Conservation (phyloP, 768 basidiomycete genomes). For the Tylopilus cervinicoccineus region DNA sequence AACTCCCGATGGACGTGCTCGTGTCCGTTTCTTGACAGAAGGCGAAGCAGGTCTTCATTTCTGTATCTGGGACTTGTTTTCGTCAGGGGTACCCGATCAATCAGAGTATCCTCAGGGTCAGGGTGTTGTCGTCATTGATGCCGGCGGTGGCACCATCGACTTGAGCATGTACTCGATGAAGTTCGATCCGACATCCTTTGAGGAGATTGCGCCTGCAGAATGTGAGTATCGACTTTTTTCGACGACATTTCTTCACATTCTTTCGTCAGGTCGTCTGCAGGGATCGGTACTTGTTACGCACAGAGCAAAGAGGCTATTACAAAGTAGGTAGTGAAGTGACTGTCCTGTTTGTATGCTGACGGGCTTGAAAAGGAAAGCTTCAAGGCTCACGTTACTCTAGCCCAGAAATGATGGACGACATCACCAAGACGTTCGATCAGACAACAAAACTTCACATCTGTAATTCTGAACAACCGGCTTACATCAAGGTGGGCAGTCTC, state of each 20-base stretch:
- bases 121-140: not conserved
- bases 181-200: not conserved
- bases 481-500: conserved; percentile 7
- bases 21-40: conserved; percentile 8
- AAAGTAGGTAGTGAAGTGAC: no score
- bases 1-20: conserved; percentile 7
- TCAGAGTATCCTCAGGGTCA: no score
- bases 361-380: conserved; percentile 4
- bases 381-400: conserved; percentile 1
- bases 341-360: no score
- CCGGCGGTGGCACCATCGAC: not conserved
- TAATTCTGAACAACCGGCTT: conserved; percentile 4
- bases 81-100: no score
- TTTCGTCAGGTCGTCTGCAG: not conserved
- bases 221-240: not conserved
- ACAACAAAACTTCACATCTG: not conserved
- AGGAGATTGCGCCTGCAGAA: not conserved
- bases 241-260: not conserved
- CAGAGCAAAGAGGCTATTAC: not conserved
- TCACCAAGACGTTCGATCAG: conserved; percentile 4
- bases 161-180: not conserved
- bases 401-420: not conserved
- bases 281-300: not conserved
- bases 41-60: conserved; percentile 2
- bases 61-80: no score